phyloP scores from a whole-genome alignment of 495 filamentous ascomycete species.

The Schizothecium vesticola region DNA sequence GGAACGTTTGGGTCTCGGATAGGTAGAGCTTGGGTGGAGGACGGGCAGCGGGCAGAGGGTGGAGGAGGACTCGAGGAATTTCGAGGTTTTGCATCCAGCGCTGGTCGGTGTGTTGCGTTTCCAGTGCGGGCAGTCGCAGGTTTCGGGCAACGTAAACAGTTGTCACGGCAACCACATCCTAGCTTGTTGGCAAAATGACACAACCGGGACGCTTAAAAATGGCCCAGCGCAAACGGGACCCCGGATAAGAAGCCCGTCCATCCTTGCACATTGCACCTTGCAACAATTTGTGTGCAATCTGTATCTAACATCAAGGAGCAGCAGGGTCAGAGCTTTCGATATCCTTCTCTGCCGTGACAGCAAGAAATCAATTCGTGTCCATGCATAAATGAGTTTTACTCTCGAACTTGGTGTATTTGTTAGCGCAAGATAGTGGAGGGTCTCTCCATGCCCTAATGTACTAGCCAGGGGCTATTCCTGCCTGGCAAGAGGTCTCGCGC shows the following conservation, averaged over 20 bases:
- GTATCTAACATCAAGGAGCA: background rate
- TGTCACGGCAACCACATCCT: conserved; percentile 25
- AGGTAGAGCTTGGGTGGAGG: background rate
- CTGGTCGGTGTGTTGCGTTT: background rate
- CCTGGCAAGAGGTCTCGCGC: background rate
- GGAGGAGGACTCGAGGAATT: background rate
- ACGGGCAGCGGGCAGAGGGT: background rate
- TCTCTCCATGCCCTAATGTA: background rate
- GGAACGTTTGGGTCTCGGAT: background rate
- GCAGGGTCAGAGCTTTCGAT: background rate
- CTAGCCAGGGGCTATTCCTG: background rate
- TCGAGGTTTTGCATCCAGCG: conserved; percentile 1
- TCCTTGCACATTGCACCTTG: background rate
- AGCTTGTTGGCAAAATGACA: conserved; percentile 18
- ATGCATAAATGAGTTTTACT: too few species aligned
- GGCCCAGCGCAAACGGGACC: background rate
- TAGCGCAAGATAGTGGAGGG: background rate
- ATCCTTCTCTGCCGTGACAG: background rate
- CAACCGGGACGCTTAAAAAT: conserved; percentile 20
- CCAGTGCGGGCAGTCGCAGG: background rate
- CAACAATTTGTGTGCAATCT: background rate
- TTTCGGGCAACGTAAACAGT: conserved; percentile 28
- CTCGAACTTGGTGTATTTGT: too few species aligned
- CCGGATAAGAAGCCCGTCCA: background rate
- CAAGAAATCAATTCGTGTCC: background rate